phyloP scores from a whole-genome alignment of 805 yeast species.

The Ogataea minuta region DNA sequence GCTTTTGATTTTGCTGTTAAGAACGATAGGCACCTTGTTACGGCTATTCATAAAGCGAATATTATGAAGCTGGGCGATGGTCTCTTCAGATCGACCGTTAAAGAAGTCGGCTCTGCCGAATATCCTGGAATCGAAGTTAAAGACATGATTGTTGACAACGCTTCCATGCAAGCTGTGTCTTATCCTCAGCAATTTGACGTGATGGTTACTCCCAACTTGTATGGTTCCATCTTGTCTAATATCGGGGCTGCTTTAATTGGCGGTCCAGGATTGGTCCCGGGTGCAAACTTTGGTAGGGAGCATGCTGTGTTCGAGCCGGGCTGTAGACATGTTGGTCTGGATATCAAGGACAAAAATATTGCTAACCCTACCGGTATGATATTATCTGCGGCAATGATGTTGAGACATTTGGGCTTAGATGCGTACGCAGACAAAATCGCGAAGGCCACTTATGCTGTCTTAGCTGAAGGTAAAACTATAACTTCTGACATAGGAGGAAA shows the following conservation, averaged over 20 bases:
- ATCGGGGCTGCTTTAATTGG: constrained; percentile 97
- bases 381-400: constrained; percentile 83
- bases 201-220: constrained; percentile 94
- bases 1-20: constrained; percentile 94
- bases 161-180: constrained; percentile 99
- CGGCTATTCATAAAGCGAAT: constrained; percentile 98
- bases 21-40: constrained; percentile 87
- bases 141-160: constrained; percentile 97
- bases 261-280: constrained; percentile 98
- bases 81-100: constrained; percentile 90
- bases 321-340: constrained; percentile 98
- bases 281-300: constrained; percentile 97
- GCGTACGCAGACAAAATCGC: constrained; percentile 82
- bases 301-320: constrained; percentile 99
- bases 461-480: constrained; percentile 81
- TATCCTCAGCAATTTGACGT: constrained; percentile 98
- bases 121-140: constrained; percentile 79
- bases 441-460: constrained; percentile 83
- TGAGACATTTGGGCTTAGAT: constrained; percentile 92
- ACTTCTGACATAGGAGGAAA: constrained; percentile 93
- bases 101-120: constrained; percentile 80
- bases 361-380: constrained; percentile 99
- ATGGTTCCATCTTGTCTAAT: constrained; percentile 96
- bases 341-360: constrained; percentile 88
- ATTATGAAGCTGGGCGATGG: constrained; percentile 99